Evolutionary conservation across 164 flowering plant genomes (phyloP), one percentile per base, ranked within the genome.

Genomic region (Paratinospora sagittata): DNA sequence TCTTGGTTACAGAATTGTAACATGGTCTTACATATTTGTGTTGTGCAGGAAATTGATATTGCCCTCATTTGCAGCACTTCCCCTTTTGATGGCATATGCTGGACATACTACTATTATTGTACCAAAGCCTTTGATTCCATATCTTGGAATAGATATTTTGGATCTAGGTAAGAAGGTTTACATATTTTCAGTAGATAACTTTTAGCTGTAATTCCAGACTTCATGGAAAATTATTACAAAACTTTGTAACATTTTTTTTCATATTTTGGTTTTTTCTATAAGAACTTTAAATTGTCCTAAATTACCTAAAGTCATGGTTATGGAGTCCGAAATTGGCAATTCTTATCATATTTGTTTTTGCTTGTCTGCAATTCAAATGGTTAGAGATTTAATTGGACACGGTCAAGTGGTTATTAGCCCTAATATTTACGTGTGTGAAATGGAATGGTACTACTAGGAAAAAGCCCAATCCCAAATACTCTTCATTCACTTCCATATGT

Each of bases 71-170:
- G 96, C 97, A 72, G 85, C 97, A 47, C 94, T 94, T 75, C 96
- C 97, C 17, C 81, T 90, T 78, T 73, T 94, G 84, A 90, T 94
- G 98, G 98, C 98, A 33, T 94, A 94, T 87, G 97, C 97, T 79
- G 98, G 98, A 34, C 95, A 88, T 77, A 92, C 98, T 47, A 86
- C 97, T 58, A 89, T 94, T 26, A 71, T 94, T 23, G 85, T 94
- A 68, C 98, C 98, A 78, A 94, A 94, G 82, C 98, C 98, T 72
- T 87, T 94, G 16, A 75, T 83, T 79, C 88, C 89, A 55, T 86
- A 87, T 76, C 81, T 89, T 80, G 97, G 98, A 63, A 21, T 80
- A 12, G 87, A 85, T 10, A 67, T 91, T 67, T 78, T 89, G 80
- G 94, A 95, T 79, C 79, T 95, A 70, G 98, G 98, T 92, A 84